A percentile compares a stretch with the other conserved stretches of the same genome.
These are phyloP conservation scores for Nemania sp. DNA, from an alignment of 2,329 filamentous ascomycete genomes.

Conservation along the genomic window DNA sequence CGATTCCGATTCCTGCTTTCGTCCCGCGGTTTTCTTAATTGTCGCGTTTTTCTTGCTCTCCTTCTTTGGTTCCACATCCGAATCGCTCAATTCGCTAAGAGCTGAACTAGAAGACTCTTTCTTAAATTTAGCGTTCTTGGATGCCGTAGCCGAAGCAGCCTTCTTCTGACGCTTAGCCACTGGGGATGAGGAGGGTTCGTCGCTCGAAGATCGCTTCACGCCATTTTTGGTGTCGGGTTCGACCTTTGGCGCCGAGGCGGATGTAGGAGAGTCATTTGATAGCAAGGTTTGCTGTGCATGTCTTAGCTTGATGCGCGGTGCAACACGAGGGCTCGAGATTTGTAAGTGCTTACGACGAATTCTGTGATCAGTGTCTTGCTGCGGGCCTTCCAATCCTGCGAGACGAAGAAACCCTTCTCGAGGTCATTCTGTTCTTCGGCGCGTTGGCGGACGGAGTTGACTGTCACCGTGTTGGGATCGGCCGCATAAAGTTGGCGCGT, in stretches of 20 bases:
- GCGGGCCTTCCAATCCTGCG: conserved; percentile 65
- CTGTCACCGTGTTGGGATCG: conserved; percentile 62
- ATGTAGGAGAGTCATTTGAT: conserved; percentile 38
- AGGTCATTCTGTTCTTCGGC: conserved; percentile 63
- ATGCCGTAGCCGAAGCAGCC: conserved; percentile 40
- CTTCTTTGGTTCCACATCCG: conserved; percentile 42
- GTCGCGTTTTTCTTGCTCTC: conserved; percentile 35
- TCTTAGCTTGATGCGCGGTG: conserved; percentile 31
- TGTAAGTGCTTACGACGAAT: conserved; percentile 61
- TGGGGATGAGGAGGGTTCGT: conserved; percentile 54
- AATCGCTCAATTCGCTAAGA: conserved; percentile 48
- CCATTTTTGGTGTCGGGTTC: conserved; percentile 47
- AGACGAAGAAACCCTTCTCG: conserved; percentile 63
- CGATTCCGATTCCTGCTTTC: conserved; percentile 42
- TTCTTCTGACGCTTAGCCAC: conserved; percentile 56
- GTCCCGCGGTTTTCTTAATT: conserved; percentile 35
- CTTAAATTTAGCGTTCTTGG: conserved; percentile 49
- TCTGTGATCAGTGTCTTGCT: conserved; percentile 70
- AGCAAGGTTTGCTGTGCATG: conserved; percentile 37
- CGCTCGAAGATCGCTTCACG: conserved; percentile 49
- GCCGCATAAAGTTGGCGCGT: conserved; percentile 60
- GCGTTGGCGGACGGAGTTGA: conserved; percentile 67
- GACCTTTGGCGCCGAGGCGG: conserved; percentile 32
- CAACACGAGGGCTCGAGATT: not conserved
- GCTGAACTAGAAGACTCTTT: conserved; percentile 49